phyloP scores from a whole-genome alignment of 2,329 filamentous ascomycete genomes.

The Pseudopithomyces chartarum region DNA sequence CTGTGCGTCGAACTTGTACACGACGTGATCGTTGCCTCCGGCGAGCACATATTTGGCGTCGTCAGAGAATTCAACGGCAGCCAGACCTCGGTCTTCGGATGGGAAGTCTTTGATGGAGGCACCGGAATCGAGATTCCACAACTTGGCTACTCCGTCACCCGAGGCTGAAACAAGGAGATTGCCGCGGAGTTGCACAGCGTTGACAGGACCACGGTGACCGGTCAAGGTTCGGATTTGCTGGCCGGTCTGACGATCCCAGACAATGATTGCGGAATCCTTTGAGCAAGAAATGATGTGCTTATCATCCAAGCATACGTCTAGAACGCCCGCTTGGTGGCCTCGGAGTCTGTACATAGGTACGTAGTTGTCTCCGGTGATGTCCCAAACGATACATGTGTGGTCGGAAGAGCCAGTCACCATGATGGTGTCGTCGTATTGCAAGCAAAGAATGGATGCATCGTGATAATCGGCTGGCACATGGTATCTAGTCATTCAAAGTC shows the following conservation, averaged over 20 bases:
- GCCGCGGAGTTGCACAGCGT: conserved; percentile 92
- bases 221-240: conserved; percentile 75
- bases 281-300: conserved; percentile 95
- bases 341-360: conserved; percentile 74
- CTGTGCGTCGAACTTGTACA: conserved; percentile 94
- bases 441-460: conserved; percentile 88
- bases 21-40: conserved; percentile 92
- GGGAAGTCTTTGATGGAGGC: conserved; percentile 88
- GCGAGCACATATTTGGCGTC: conserved; percentile 93
- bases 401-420: conserved; percentile 96
- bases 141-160: conserved; percentile 88
- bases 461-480: conserved; percentile 66
- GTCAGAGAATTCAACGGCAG: conserved; percentile 94
- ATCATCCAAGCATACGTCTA: conserved; percentile 92
- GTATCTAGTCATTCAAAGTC: conserved; percentile 16
- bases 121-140: conserved; percentile 93
- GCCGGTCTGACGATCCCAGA: conserved; percentile 88
- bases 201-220: conserved; percentile 90
- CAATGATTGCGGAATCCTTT: conserved; percentile 91
- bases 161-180: conserved; percentile 92
- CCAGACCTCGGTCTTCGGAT: conserved; percentile 89
- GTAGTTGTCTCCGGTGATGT: conserved; percentile 71
- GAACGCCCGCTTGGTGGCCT: conserved; percentile 83
- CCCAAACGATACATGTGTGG: conserved; percentile 87
- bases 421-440: conserved; percentile 92